Conservation (phyloP, 1,284 basidiomycete genomes). For the Naganishia sp. region DNA sequence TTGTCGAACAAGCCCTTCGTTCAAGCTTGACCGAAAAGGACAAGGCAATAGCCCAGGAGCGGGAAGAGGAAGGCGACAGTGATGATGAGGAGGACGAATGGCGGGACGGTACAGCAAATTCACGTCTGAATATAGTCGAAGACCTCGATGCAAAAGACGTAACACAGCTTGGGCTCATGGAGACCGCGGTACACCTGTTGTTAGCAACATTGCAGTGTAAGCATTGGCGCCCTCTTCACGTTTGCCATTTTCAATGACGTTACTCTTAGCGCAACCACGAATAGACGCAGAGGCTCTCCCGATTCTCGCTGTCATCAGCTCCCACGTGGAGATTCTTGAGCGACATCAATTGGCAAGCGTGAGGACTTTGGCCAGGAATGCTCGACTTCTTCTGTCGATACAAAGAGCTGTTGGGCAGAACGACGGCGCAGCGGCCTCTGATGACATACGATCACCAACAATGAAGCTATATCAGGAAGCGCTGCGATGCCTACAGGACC, state of each 20-base stretch:
- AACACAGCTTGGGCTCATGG: constrained; percentile 58
- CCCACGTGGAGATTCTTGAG: constrained; percentile 64
- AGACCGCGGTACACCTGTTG: constrained; percentile 73
- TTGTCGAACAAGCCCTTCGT: constrained; percentile 69
- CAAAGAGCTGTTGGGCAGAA: constrained; percentile 59
- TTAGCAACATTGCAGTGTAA: constrained; percentile 79
- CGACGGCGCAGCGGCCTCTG: constrained; percentile 39
- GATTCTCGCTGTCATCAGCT: constrained; percentile 69
- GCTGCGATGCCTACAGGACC: constrained; percentile 83
- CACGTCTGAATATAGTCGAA: constrained; percentile 26
- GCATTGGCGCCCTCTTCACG: constrained; percentile 18
- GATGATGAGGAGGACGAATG: constrained; percentile 32
- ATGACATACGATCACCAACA: constrained; percentile 46
- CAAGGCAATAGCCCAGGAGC: neutral
- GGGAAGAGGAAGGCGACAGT: constrained; percentile 34
- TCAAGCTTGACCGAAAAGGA: constrained; percentile 35
- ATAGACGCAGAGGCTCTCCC: constrained; percentile 66
- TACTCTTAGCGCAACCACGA: constrained; percentile 63
- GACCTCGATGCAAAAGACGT: constrained; percentile 34
- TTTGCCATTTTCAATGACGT: neutral
- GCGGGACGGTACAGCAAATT: constrained; percentile 32
- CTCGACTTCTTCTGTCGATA: constrained; percentile 75
- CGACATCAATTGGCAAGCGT: constrained; percentile 57
- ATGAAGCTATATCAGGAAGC: constrained; percentile 81
- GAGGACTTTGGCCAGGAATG: constrained; percentile 69